Percentiles rank a stretch among this genome's conserved stretches.
phyloP scores from a whole-genome alignment of 2,329 filamentous ascomycete genomes.

The Alternaria postmessia region DNA sequence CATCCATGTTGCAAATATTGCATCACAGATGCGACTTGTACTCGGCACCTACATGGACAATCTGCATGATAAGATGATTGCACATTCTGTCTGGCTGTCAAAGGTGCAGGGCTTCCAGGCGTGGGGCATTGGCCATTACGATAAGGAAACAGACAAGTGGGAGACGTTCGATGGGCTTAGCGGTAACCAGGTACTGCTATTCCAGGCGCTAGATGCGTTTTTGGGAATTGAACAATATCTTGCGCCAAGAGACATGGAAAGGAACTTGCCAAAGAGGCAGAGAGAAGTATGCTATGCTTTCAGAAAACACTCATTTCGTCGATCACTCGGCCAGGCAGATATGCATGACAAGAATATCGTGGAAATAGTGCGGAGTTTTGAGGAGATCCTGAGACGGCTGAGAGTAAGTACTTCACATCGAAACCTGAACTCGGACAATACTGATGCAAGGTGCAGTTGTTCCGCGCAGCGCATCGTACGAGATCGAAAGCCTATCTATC shows the following conservation, averaged over 20 bases:
- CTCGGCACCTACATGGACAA: conserved; percentile 5
- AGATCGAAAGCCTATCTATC: conserved; percentile 8
- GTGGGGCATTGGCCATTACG: conserved; percentile 5
- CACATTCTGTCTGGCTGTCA: conserved; percentile 9
- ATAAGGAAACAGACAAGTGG: not conserved
- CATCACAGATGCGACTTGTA: conserved; percentile 2
- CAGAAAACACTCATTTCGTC: conserved; percentile 6
- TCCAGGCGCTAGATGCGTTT: conserved; percentile 12
- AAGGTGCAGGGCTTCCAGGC: conserved; percentile 11
- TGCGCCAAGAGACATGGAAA: not conserved
- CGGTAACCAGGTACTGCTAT: conserved; percentile 9
- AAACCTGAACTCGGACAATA: not conserved
- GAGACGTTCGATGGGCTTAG: conserved; percentile 7
- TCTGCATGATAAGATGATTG: conserved; percentile 6
- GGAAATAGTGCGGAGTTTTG: no score
- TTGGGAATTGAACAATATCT: conserved; percentile 14
- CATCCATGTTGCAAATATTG: conserved; percentile 4
- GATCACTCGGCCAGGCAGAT: not conserved
- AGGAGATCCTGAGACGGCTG: no score
- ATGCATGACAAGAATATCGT: no score
- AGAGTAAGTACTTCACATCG: not conserved
- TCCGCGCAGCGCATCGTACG: conserved; percentile 8
- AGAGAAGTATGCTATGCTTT: conserved; percentile 4
- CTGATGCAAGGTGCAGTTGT: conserved; percentile 2
- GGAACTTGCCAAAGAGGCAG: conserved; percentile 5